These are phyloP conservation scores for Tolypocladium sp. DNA, from an alignment of 2,329 filamentous ascomycete genomes.

Conservation along the genomic window DNA sequence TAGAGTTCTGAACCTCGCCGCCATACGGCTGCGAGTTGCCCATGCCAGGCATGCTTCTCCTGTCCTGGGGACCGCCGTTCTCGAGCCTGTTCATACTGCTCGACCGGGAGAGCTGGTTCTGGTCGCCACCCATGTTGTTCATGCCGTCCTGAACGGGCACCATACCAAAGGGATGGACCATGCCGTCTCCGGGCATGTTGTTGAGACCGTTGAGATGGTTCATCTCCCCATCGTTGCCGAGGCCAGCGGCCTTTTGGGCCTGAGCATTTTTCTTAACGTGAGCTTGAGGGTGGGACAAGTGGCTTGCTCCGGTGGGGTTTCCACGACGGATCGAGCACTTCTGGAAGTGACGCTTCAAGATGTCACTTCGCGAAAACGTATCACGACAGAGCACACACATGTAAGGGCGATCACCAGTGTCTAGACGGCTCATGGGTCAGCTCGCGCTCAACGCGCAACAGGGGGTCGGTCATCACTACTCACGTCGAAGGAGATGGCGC, in stretches of 20 bases:
- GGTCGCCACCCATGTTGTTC: conserved; percentile 50
- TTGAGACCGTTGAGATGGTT: conserved; percentile 53
- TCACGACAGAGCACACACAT: conserved; percentile 97
- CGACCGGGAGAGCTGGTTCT: conserved; percentile 52
- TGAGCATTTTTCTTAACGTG: conserved; percentile 72
- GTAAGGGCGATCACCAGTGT: conserved; percentile 96
- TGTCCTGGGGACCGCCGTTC: conserved; percentile 46
- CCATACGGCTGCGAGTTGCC: conserved; percentile 46
- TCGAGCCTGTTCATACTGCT: conserved; percentile 51
- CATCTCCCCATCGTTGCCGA: conserved; percentile 44
- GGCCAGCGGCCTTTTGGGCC: conserved; percentile 45
- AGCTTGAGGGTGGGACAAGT: conserved; percentile 85
- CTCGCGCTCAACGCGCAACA: conserved; percentile 15
- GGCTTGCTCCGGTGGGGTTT: conserved; percentile 89
- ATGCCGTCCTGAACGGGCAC: conserved; percentile 47
- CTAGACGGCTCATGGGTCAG: conserved; percentile 36
- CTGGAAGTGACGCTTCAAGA: conserved; percentile 97
- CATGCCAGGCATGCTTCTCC: conserved; percentile 48
- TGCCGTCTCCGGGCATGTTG: conserved; percentile 47
- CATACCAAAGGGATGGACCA: conserved; percentile 50
- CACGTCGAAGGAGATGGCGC: conserved; percentile 90
- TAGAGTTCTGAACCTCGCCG: conserved; percentile 48
- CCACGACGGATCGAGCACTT: conserved; percentile 96
- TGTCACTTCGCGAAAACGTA: conserved; percentile 95
- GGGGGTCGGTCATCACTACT: conserved; percentile 38